Conservation (phyloP, 148 eudicot species). For the Dianthus caryophyllus region DNA sequence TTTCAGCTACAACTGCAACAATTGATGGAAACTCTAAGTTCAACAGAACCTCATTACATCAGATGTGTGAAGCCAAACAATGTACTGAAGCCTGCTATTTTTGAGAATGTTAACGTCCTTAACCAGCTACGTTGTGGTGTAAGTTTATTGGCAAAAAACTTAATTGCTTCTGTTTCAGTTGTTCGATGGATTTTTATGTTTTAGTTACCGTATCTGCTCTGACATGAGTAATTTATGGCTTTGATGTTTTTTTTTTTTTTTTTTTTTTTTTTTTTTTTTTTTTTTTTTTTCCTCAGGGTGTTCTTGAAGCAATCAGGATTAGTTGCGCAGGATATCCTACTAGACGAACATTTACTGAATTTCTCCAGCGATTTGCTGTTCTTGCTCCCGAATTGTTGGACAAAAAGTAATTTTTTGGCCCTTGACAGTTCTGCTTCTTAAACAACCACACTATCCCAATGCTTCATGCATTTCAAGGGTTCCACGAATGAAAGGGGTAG, state of each 20-base stretch:
- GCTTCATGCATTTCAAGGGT: too few relatives aligned
- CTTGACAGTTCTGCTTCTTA: background rate
- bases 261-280: too few relatives aligned
- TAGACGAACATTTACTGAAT: constrained; percentile 87
- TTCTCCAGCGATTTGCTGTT: constrained; percentile 89
- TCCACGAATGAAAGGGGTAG: too few relatives aligned
- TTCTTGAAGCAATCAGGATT: constrained; percentile 98
- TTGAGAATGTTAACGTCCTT: constrained; percentile 84
- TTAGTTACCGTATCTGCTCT: background rate
- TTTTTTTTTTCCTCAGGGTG: constrained; percentile 57
- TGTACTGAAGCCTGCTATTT: constrained; percentile 87
- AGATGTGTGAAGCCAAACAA: constrained; percentile 99
- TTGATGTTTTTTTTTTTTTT: constrained; percentile 22
- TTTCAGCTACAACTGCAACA: constrained; percentile 97
- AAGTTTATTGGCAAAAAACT: constrained; percentile 38
- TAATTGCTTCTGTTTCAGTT: constrained; percentile 6
- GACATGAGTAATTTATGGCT: constrained; percentile 6
- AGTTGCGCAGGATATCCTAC: constrained; percentile 99
- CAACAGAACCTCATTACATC: constrained; percentile 98
- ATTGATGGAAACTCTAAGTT: constrained; percentile 89
- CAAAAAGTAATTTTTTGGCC: constrained; percentile 67
- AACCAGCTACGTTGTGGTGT: constrained; percentile 98
- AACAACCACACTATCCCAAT: too few relatives aligned
- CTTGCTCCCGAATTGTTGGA: constrained; percentile 95
- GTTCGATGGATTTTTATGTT: too few relatives aligned